Base-by-base conservation (phyloP, 177 flowering plant genomes). In the Tripterygium wilfordii region DNA sequence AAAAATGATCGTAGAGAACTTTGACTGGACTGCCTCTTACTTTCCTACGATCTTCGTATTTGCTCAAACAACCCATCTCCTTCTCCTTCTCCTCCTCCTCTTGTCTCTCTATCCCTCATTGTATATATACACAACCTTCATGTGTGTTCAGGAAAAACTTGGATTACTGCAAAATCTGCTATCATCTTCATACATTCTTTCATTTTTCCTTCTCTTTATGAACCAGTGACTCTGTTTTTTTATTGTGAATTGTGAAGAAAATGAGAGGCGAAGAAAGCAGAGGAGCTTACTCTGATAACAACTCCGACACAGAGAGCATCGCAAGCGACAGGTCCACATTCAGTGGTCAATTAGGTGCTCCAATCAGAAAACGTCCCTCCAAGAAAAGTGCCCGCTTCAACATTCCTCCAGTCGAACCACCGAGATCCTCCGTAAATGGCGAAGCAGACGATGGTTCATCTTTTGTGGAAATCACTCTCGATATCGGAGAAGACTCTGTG, bases 381-480 rank as follows among this genome's bases (percentile, higher is more conserved):
- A 62, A 27, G 36, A 67, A 62, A 47, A 62, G 61, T 26, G 61
- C 61, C 6, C 28, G 57, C 14, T 67, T 67, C 48, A 51, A 42
- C 25, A 9, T 62, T 10, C 57, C 60, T n/a, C 51, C 42, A 0
- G 65, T 41, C 18, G 19, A 45, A 14, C 0, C 36, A 1, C 24
- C 16, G 1, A 15, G 18, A 0, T 13, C 10, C 49, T 13, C 17
- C 20, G 45, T 23, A 14, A 23, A 0, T 37, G 1, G 4, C 18
- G 21, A 17, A 3, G 41, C 17, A 10, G 49, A 38, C 2, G 56
- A 62, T 25, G 63, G 66, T 1, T 61, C 16, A 12, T 12, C 13
- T 7, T 71, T 63, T 37, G 77, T 77, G 2, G 73, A 74, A 49
- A 66, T 77, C 42, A 74, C 77, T 1, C 59, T 77, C 8, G 82